Conservation (phyloP, 2,329 filamentous ascomycete species). For the Basipetospora chlamydospora region DNA sequence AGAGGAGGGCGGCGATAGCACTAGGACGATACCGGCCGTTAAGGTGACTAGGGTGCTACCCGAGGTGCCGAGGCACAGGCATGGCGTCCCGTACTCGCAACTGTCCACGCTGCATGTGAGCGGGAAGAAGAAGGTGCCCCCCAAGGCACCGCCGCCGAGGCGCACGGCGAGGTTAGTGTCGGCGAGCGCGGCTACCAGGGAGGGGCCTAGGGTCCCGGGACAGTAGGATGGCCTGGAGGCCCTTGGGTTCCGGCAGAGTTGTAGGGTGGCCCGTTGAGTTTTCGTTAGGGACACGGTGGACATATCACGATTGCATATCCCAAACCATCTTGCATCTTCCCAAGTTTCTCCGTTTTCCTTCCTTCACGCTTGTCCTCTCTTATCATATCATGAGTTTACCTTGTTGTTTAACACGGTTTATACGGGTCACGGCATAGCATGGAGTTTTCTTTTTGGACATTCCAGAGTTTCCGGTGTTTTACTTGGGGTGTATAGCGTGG, state of each 20-base stretch:
- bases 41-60: slow-evolving; percentile 34
- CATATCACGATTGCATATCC: too few species aligned
- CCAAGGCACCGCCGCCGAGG: slow-evolving; percentile 31
- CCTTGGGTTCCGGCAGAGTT: too few species aligned
- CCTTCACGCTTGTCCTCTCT: too few species aligned
- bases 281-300: too few species aligned
- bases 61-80: slow-evolving; percentile 40
- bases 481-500: too few species aligned
- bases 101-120: slow-evolving; percentile 4
- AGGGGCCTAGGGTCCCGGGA: slow-evolving; percentile 2
- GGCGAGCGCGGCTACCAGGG: background rate
- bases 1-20: background rate
- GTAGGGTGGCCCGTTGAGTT: too few species aligned
- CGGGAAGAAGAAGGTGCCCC: slow-evolving; percentile 24
- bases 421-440: background rate
- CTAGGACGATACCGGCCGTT: slow-evolving; percentile 3
- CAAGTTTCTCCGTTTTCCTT: too few species aligned
- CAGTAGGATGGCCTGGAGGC: too few species aligned
- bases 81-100: slow-evolving; percentile 31
- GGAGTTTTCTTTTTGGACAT: slow-evolving; percentile 2
- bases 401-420: background rate
- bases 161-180: slow-evolving; percentile 21
- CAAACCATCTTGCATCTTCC: too few species aligned
- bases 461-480: too few species aligned
- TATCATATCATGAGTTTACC: too few species aligned